These are phyloP conservation scores for Citrullus mucosospermus DNA, from an alignment of 306 rosid genomes.

Conservation along the genomic window DNA sequence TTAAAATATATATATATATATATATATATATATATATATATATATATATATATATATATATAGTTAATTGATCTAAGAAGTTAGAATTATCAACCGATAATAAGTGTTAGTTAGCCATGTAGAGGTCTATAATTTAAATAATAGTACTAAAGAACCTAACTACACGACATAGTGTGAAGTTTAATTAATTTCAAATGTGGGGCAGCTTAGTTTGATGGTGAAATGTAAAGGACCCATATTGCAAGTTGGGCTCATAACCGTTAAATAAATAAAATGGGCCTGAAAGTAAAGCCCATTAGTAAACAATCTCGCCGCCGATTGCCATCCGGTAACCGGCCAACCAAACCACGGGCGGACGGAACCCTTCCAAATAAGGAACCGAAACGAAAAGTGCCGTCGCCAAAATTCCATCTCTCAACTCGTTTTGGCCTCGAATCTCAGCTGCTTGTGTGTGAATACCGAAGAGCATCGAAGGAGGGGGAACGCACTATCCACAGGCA, in stretches of 20 bases:
- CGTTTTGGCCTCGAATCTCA: not conserved
- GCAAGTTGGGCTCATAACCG: not conserved
- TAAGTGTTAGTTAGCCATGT: too few species aligned
- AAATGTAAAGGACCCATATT: not conserved
- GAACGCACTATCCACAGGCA: not conserved
- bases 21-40: too few species aligned
- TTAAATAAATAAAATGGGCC: not conserved
- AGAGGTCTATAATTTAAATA: too few species aligned
- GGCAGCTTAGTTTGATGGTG: too few species aligned
- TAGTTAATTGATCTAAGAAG: too few species aligned
- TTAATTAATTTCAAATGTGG: too few species aligned
- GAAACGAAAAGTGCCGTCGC: not conserved
- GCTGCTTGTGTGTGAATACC: not conserved
- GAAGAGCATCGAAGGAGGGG: not conserved
- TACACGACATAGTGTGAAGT: too few species aligned
- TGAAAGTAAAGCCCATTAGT: not conserved
- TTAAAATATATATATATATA: too few species aligned
- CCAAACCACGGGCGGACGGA: not conserved
- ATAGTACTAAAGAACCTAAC: too few species aligned
- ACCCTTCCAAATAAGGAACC: conserved; percentile 4
- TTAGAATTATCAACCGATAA: too few species aligned
- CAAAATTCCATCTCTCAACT: not conserved
- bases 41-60: too few species aligned
- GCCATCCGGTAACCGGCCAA: not conserved
- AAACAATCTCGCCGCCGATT: not conserved